Evolutionary conservation across 2,329 filamentous ascomycete genomes (phyloP).

Genomic region (Trichoderma endophyticum): DNA sequence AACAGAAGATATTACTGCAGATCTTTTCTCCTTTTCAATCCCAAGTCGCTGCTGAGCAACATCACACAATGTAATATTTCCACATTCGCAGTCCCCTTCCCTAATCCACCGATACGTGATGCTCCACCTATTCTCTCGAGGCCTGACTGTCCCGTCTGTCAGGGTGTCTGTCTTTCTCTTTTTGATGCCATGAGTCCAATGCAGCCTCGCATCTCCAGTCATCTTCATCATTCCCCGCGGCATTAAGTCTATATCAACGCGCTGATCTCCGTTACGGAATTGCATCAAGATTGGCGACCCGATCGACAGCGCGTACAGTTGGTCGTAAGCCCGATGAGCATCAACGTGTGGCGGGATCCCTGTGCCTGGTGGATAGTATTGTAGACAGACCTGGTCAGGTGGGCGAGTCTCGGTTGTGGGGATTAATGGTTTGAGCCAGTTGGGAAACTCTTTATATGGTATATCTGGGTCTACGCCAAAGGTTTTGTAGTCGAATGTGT

Average conservation of each 20-base stretch:
- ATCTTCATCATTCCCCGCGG: conserved; percentile 8
- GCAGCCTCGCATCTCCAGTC: conserved; percentile 10
- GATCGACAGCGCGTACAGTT: conserved; percentile 16
- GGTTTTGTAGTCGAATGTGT: conserved; percentile 58
- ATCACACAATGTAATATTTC: conserved; percentile 48
- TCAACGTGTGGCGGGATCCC: conserved; percentile 62
- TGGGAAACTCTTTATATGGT: conserved; percentile 40
- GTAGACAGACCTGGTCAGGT: conserved; percentile 57
- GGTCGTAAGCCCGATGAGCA: conserved; percentile 40
- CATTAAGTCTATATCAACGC: conserved; percentile 4
- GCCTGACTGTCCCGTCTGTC: conserved; percentile 27
- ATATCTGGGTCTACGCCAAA: conserved; percentile 51
- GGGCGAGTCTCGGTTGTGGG: conserved; percentile 41
- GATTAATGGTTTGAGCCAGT: conserved; percentile 49
- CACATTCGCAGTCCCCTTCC: conserved; percentile 48
- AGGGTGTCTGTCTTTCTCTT: conserved; percentile 14
- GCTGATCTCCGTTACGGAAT: conserved; percentile 10
- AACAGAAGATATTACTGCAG: not conserved
- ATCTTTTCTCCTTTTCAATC: conserved; percentile 49
- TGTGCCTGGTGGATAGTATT: conserved; percentile 57
- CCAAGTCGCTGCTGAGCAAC: conserved; percentile 46
- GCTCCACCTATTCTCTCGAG: conserved; percentile 48
- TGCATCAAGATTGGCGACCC: conserved; percentile 6
- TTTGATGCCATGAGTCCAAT: conserved; percentile 17
- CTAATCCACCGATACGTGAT: conserved; percentile 55